Percentiles rank a stretch among this genome's conserved stretches.
These are phyloP conservation scores for Fusarium virguliforme DNA, from an alignment of 2,329 filamentous ascomycete genomes.

Conservation along the genomic window DNA sequence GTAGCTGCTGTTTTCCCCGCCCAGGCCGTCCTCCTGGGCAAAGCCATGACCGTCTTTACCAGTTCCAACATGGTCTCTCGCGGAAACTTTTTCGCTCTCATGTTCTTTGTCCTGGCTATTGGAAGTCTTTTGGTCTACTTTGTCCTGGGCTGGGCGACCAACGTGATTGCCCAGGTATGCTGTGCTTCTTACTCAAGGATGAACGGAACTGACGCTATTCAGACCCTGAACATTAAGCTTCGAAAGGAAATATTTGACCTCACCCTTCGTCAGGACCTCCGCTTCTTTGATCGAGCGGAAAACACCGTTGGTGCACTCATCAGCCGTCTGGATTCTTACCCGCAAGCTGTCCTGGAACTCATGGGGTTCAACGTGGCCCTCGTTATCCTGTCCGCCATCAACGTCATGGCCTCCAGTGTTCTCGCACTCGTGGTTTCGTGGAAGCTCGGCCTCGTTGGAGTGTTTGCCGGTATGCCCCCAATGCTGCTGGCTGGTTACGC, in stretches of 20 bases:
- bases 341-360: constrained; percentile 58
- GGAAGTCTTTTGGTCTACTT: constrained; percentile 62
- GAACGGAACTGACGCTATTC: not conserved
- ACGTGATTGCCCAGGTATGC: constrained; percentile 41
- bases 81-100: constrained; percentile 68
- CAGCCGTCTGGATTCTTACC: constrained; percentile 55
- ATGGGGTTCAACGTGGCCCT: constrained; percentile 60
- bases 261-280: constrained; percentile 50
- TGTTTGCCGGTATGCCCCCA: constrained; percentile 59
- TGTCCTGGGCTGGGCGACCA: constrained; percentile 55
- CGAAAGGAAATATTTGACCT: constrained; percentile 20
- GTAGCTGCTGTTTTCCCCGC: constrained; percentile 51
- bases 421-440: constrained; percentile 61
- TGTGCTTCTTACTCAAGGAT: not conserved
- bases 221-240: constrained; percentile 11
- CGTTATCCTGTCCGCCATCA: constrained; percentile 55
- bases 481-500: constrained; percentile 55
- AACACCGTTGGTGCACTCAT: constrained; percentile 57
- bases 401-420: constrained; percentile 56
- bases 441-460: constrained; percentile 64
- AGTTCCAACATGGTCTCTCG: constrained; percentile 51
- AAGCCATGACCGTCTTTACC: constrained; percentile 56
- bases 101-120: constrained; percentile 67
- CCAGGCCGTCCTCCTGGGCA: constrained; percentile 60
- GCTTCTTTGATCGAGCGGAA: constrained; percentile 59